Base-by-base conservation (phyloP, 768 basidiomycete species). In the Xerocomellus dryophilus region DNA sequence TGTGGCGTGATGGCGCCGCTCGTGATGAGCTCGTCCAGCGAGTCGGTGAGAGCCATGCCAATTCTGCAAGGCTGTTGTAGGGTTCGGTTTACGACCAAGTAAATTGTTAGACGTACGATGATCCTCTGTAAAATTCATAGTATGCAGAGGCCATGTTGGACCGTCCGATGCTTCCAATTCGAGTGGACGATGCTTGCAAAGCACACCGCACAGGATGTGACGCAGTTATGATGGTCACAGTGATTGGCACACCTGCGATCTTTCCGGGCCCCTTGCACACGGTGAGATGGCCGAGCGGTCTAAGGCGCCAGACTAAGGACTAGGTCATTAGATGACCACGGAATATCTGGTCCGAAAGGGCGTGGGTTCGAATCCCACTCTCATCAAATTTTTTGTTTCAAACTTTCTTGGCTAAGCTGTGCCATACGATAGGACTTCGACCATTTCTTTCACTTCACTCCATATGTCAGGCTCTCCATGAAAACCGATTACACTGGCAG, bases 1-100 rank as follows among this genome's bases (percentile, higher is more conserved):
- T 98, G 96, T 12, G 96, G 96, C 18, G 94, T 96, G 65, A 99
- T 99, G 46, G 91, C 85, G 2, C 96, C 96, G 66, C 88, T 90
- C 43, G 94, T 96, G 64, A 99, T 98, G 61, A 99, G 83, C 74
- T 98, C 96, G 75, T 99, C 97, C 63, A 99, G 83, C 60, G 96
- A 94, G 77, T 99, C 97, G 14, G 95, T 96, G 47, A 99, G 80
- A 48, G 96, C 93, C 82, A 94, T 92, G 47, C 97, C 97, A 71
- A 98, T 93, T 60, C 97, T 98, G 68, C 32, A 53, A 40, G 35
- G 15, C 34, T 6, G 1, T 40, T 52, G 43, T 53, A 42, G 50
- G 27, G n/a, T 27, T 29, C 32, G 11, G 18, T 41, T 18, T 36
- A 36, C 17, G 31, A 49, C 39, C 50, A 47, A 50, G 42, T 35